Percentiles rank a stretch among this genome's conserved stretches.
phyloP scores from a whole-genome alignment of 352 stramenopile species.

The Phytophthora sp. region DNA sequence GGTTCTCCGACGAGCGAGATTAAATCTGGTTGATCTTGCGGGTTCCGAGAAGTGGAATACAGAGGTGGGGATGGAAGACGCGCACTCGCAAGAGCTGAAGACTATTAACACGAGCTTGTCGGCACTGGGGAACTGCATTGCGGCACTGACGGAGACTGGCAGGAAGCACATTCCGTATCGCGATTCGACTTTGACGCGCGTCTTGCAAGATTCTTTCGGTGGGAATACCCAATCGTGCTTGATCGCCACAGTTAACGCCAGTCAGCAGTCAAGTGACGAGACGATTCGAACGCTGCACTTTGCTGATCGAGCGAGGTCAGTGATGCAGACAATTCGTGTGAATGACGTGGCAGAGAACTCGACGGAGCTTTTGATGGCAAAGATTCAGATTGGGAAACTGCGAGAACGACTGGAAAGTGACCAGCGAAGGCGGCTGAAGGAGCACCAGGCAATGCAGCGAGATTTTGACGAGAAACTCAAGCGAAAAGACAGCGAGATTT shows the following conservation, averaged over 20 bases:
- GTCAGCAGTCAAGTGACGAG: slow-evolving; percentile 54
- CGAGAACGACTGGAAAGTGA: slow-evolving; percentile 56
- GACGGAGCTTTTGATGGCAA: slow-evolving; percentile 63
- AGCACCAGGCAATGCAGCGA: slow-evolving; percentile 54
- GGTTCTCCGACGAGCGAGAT: slow-evolving; percentile 49
- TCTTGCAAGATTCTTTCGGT: slow-evolving; percentile 87
- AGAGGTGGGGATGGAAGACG: slow-evolving; percentile 71
- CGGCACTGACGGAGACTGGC: slow-evolving; percentile 73
- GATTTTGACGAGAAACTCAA: slow-evolving; percentile 62
- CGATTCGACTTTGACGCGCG: slow-evolving; percentile 87
- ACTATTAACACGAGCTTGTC: slow-evolving; percentile 93
- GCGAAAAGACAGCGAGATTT: slow-evolving; percentile 69
- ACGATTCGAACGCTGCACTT: slow-evolving; percentile 84
- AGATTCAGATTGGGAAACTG: slow-evolving; percentile 65
- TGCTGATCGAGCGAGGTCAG: slow-evolving; percentile 68
- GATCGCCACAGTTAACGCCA: slow-evolving; percentile 73
- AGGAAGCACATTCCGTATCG: slow-evolving; percentile 92
- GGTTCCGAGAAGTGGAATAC: slow-evolving; percentile 89
- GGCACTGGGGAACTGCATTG: slow-evolving; percentile 92
- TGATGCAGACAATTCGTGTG: slow-evolving; percentile 78
- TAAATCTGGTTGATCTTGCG: slow-evolving; percentile 84
- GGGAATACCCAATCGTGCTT: slow-evolving; percentile 76
- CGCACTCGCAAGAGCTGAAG: slow-evolving; percentile 81
- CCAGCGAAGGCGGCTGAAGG: slow-evolving; percentile 58
- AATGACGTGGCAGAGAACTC: slow-evolving; percentile 62